Evolutionary conservation across 495 filamentous ascomycete genomes (phyloP).

Genomic region (Apiosordaria backusii): DNA sequence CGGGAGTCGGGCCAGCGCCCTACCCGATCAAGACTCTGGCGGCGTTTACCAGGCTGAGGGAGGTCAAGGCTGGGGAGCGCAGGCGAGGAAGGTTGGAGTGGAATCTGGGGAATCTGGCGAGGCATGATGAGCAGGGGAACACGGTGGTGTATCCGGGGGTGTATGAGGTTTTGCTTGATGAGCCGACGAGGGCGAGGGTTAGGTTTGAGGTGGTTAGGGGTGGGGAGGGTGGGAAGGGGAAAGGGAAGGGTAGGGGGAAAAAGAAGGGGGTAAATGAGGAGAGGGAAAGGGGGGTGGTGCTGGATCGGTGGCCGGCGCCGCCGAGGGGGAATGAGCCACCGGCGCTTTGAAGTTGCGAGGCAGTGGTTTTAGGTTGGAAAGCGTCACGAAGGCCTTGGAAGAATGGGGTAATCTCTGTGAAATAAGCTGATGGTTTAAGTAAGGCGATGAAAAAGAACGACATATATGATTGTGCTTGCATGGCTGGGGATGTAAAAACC

Average conservation of each 20-base stretch:
- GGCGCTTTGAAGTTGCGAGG: neutral
- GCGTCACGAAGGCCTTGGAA: no score
- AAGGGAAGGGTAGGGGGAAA: neutral
- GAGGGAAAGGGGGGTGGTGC: neutral
- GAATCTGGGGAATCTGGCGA: constrained; percentile 56
- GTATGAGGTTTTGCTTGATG: constrained; percentile 59
- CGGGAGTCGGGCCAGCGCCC: constrained; percentile 52
- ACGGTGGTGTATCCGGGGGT: constrained; percentile 61
- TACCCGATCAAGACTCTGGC: constrained; percentile 63
- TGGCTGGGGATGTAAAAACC: no score
- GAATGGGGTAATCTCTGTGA: no score
- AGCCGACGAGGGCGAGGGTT: constrained; percentile 32
- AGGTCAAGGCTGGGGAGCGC: constrained; percentile 40
- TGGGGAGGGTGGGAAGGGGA: neutral
- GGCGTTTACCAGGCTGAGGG: constrained; percentile 53
- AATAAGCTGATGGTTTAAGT: no score
- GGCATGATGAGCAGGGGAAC: constrained; percentile 57
- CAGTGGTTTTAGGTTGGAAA: no score
- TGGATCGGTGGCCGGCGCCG: neutral
- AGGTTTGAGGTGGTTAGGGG: constrained; percentile 46
- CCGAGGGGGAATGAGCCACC: neutral
- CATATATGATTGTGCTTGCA: no score
- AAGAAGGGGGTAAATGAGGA: no score
- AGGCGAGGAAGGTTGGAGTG: constrained; percentile 44
- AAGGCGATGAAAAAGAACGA: no score